These are phyloP conservation scores for Saussurea involucrata DNA, from an alignment of 129 eudicot genomes.

Conservation along the genomic window DNA sequence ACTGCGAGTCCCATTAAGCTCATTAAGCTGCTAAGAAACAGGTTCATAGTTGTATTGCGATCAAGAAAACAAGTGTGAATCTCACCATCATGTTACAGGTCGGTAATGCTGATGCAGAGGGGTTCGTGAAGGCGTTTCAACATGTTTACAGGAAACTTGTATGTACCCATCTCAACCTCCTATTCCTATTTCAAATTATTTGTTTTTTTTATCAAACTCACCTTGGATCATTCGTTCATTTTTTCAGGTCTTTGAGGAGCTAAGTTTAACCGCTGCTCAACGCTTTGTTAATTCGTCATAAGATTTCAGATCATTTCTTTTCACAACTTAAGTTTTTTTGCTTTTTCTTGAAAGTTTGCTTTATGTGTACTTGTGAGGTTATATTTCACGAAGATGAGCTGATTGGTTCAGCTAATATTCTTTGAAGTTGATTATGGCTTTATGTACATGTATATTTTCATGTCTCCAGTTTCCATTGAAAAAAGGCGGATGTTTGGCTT, in stretches of 20 bases:
- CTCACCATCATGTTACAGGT: slow-evolving; percentile 36
- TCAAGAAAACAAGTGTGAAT: neutral
- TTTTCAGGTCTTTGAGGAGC: slow-evolving; percentile 75
- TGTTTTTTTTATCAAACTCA: neutral
- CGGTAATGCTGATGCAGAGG: slow-evolving; percentile 69
- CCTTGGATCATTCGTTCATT: neutral
- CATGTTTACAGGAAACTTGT: slow-evolving; percentile 70
- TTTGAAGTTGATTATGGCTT: neutral
- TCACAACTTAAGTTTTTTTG: neutral
- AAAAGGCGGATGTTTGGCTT: neutral
- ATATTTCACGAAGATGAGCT: neutral
- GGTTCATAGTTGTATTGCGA: neutral
- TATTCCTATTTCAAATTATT: neutral
- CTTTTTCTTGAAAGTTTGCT: neutral
- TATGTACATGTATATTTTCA: neutral
- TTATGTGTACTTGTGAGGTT: neutral
- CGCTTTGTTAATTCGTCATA: slow-evolving; percentile 45
- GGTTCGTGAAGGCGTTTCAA: slow-evolving; percentile 76
- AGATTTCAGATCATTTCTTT: slow-evolving; percentile 13
- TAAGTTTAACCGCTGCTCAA: slow-evolving; percentile 60
- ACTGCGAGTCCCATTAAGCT: neutral
- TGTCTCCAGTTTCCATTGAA: neutral
- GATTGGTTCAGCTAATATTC: neutral
- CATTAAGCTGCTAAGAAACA: neutral
- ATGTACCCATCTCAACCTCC: slow-evolving; percentile 12